A percentile compares a stretch with the other conserved stretches of the same genome.
phyloP scores from a whole-genome alignment of 208 protist genomes.

The Trypanosoma rangeli region DNA sequence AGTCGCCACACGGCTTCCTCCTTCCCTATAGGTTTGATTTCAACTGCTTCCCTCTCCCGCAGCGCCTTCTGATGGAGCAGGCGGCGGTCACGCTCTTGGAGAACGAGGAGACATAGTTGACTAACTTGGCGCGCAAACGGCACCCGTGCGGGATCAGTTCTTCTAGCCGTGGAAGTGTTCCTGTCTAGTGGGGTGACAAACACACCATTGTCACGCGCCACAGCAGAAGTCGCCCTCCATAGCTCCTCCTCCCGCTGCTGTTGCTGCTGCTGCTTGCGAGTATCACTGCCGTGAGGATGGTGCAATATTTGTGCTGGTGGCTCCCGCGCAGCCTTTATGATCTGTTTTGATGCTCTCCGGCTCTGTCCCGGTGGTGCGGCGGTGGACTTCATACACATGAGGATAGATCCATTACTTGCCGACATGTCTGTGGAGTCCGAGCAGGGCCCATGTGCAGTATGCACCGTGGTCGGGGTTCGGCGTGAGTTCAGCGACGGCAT shows the following conservation, averaged over 20 bases:
- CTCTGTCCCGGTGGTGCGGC: no score
- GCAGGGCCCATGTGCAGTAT: no score
- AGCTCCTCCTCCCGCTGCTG: neutral
- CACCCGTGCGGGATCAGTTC: neutral
- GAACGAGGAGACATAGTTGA: slow-evolving; percentile 16
- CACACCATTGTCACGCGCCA: neutral
- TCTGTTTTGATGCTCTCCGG: no score
- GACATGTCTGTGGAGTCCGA: no score
- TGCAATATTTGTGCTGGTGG: no score
- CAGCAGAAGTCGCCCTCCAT: neutral
- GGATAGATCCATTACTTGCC: no score
- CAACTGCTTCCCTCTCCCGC: neutral
- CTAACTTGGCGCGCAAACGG: slow-evolving; percentile 18
- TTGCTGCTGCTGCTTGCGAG: neutral
- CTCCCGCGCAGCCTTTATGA: no score
- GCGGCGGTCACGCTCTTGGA: slow-evolving; percentile 19
- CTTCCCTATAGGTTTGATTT: neutral
- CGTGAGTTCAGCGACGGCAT: slow-evolving; percentile 15
- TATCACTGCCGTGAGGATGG: no score
- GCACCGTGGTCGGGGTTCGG: neutral
- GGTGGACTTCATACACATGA: no score
- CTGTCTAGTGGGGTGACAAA: neutral
- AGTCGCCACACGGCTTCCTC: neutral
- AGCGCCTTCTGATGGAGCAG: slow-evolving; percentile 1
- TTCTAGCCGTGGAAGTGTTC: neutral